phyloP scores from a whole-genome alignment of 1,139 yeast species.

The Debaryomyces sp. region DNA sequence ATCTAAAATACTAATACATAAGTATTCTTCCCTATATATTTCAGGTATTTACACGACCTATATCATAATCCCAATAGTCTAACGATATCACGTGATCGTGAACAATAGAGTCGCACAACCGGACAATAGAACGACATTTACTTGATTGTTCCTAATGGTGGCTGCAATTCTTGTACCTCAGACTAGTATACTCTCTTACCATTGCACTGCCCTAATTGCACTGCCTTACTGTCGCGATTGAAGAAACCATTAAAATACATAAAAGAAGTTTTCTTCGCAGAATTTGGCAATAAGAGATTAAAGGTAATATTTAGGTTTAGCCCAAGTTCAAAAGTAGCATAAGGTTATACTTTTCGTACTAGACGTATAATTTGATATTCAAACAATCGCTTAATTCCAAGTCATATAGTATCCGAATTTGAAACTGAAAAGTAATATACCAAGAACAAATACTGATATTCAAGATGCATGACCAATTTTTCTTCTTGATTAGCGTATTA shows the following conservation, averaged over 20 bases:
- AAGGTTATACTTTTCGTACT: background rate
- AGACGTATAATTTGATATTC: background rate
- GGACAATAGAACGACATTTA: no score
- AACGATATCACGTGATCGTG: no score
- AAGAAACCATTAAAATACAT: background rate
- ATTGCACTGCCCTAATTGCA: no score
- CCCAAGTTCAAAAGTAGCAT: background rate
- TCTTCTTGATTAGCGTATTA: conserved; percentile 13
- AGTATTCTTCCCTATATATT: no score
- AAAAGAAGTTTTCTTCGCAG: background rate
- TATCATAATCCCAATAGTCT: no score
- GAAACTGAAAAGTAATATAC: background rate
- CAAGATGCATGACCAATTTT: conserved; percentile 1
- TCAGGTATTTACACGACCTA: no score
- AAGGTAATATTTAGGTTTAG: background rate
- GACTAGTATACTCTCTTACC: no score
- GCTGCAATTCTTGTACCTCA: no score
- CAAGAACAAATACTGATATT: background rate
- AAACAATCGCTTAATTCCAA: conserved; percentile 1
- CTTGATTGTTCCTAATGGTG: no score
- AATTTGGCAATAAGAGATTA: background rate
- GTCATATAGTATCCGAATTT: background rate
- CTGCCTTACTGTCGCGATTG: conserved; percentile 4
- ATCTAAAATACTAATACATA: no score
- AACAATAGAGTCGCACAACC: no score